A percentile compares a stretch with the other conserved stretches of the same genome.
These are phyloP conservation scores for Durusdinium trenchii DNA, from an alignment of 73 alveolate species.

Conservation along the genomic window DNA sequence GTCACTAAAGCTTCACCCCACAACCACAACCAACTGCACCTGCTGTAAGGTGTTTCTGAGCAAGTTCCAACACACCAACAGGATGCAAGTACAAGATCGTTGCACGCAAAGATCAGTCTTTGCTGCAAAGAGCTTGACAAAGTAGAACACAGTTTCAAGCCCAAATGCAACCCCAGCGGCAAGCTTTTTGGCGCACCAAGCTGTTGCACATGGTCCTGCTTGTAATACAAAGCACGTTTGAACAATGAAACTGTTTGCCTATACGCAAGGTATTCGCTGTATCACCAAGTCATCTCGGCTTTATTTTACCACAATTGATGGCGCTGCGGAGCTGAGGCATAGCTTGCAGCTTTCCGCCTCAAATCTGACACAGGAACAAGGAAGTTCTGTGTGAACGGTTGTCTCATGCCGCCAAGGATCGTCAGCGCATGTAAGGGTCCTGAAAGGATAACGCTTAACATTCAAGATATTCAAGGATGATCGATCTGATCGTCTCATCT, in stretches of 20 bases:
- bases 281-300: background rate
- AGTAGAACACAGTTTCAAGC: no score
- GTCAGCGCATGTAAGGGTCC: slow-evolving; percentile 21
- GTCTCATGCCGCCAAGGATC: slow-evolving; percentile 3
- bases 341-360: slow-evolving; percentile 25
- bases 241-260: background rate
- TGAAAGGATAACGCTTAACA: background rate
- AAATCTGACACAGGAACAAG: no score
- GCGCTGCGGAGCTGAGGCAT: slow-evolving; percentile 31
- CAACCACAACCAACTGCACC: no score
- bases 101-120: no score
- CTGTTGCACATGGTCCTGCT: background rate
- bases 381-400: background rate
- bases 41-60: no score
- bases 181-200: slow-evolving; percentile 36
- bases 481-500: no score
- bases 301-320: slow-evolving; percentile 7
- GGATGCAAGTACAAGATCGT: no score
- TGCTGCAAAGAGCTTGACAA: no score
- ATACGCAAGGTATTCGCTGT: background rate
- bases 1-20: no score
- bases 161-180: slow-evolving; percentile 25
- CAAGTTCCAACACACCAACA: no score
- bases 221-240: background rate
- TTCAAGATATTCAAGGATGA: no score